These are phyloP conservation scores for Heritiera fomes DNA, from an alignment of 345 rosid species.

Conservation along the genomic window DNA sequence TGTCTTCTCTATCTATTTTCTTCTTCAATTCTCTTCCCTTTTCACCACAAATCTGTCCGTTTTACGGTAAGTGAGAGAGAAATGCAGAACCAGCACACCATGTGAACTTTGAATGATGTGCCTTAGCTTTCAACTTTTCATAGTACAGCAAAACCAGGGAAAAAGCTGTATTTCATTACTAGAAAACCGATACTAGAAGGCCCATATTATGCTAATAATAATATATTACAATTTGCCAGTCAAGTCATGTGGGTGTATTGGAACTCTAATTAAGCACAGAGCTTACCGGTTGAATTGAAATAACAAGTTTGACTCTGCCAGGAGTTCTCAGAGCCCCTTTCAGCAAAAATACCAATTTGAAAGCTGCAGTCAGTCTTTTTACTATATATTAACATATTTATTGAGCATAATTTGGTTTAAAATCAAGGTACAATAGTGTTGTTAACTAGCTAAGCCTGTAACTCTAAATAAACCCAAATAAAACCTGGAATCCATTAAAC, in stretches of 20 bases:
- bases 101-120: background rate
- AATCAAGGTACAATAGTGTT: background rate
- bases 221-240: background rate
- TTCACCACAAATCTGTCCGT: background rate
- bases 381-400: no score
- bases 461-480: background rate
- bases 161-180: background rate
- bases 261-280: background rate
- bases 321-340: no score
- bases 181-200: background rate
- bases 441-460: background rate
- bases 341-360: background rate
- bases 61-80: background rate
- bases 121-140: background rate
- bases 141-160: background rate
- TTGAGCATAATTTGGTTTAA: background rate
- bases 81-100: background rate
- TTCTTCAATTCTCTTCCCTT: background rate
- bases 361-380: background rate
- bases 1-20: background rate
- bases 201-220: background rate
- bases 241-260: background rate
- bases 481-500: background rate
- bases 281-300: background rate
- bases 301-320: no score